Evolutionary conservation across 495 filamentous ascomycete genomes (phyloP), one percentile per base, ranked within the genome.

Genomic region (Lichenothelia convexa): DNA sequence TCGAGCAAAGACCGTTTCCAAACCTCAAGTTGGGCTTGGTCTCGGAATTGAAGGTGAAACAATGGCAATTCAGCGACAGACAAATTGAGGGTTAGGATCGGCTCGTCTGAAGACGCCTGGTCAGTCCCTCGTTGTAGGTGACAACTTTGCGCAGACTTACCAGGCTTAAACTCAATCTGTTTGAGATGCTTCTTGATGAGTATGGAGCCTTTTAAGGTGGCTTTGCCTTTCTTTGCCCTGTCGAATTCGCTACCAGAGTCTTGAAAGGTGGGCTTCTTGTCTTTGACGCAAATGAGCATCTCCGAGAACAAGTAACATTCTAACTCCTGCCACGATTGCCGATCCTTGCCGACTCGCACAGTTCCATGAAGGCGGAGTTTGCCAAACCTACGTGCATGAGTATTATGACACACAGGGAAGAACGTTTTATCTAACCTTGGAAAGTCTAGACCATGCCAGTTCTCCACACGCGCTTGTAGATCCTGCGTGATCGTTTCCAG

Each of bases 281-380:
- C 89, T 58, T 94, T 99, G 41, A 95, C 84, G 53, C 89, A 99
- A 44, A 99, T 99, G 35, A 99, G 84, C 89, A 99, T 99, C 57
- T 95, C 89, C 3, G 78, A 80, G 51, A 95, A 99, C 16, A 99
- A 68, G 58, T 81, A 99, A 54, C 91, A 99, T 54, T 95, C 85
- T 36, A 99, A 58, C 51, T 99, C 91, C 61, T 99, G 89, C 89
- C 89, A 99, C 9, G 89, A 86, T 45, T 89, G 70, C 44, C 84
- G 83, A 54, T 99, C 89, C 48, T 95, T 99, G 44, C 91, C 89
- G 16, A 99, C 89, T 37, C 79, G 75, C 43, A 95, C 76, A 12
- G 80, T 86, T 30, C 85, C 89, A 49, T 92, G 85, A 26, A 95
- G 61, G 22, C 84, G 78, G 44, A 99, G 70, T 49, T 92, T 93